phyloP scores from a whole-genome alignment of 768 basidiomycete species.

The Leucosporidium scottii region DNA sequence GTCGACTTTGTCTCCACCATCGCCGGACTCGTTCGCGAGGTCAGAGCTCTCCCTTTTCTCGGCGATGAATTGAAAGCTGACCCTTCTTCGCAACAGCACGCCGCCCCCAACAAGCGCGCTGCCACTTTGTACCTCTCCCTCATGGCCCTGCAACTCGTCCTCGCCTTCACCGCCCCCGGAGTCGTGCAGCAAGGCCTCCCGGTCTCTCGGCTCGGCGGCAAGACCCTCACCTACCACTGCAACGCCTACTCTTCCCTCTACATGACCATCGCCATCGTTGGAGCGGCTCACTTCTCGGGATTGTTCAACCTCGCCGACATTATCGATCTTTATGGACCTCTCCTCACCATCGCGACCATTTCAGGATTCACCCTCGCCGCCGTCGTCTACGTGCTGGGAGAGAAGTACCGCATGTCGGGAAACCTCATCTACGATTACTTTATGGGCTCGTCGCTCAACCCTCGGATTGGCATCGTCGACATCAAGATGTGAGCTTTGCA shows the following conservation, averaged over 20 bases:
- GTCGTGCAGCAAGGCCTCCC: constrained; percentile 91
- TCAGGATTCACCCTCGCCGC: constrained; percentile 71
- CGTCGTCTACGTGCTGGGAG: constrained; percentile 74
- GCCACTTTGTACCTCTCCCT: constrained; percentile 86
- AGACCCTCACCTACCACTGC: constrained; percentile 91
- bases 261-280: constrained; percentile 65
- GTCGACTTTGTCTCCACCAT: constrained; percentile 14
- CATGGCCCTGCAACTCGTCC: constrained; percentile 77
- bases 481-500: constrained; percentile 75
- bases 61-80: background rate
- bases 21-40: constrained; percentile 17
- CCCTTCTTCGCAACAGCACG: constrained; percentile 55
- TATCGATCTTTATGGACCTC: constrained; percentile 89
- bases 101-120: constrained; percentile 78
- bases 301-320: constrained; percentile 88
- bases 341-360: constrained; percentile 94
- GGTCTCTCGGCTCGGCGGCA: constrained; percentile 87
- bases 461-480: constrained; percentile 81
- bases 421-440: constrained; percentile 74
- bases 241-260: constrained; percentile 84
- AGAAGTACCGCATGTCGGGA: constrained; percentile 87
- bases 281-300: constrained; percentile 53
- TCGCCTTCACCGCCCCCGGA: constrained; percentile 86
- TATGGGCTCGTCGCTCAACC: constrained; percentile 93
- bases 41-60: background rate